These are phyloP conservation scores for Grosmannia huntii DNA, from an alignment of 2,329 filamentous ascomycete species.

Conservation along the genomic window DNA sequence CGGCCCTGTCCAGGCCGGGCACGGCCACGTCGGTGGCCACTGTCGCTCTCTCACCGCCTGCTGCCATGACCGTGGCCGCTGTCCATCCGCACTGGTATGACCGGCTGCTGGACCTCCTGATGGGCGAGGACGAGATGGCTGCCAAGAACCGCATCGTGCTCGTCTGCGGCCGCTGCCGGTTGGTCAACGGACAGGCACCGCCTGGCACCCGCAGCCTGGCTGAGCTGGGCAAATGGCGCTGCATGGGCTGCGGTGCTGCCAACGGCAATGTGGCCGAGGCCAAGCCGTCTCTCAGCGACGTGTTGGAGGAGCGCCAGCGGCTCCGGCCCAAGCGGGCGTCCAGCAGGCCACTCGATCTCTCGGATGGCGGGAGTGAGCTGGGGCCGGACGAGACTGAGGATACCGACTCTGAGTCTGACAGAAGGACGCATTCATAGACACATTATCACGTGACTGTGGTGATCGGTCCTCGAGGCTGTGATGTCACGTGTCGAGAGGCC, in stretches of 20 bases:
- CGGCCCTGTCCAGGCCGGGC: background rate
- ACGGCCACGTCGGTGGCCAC: background rate
- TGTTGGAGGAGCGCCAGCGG: slow-evolving; percentile 26
- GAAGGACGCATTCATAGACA: background rate
- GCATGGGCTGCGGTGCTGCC: slow-evolving; percentile 66
- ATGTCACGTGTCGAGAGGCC: too few species aligned
- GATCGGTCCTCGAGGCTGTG: too few species aligned
- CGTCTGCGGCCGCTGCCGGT: slow-evolving; percentile 67
- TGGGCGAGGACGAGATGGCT: slow-evolving; percentile 89
- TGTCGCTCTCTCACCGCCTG: background rate
- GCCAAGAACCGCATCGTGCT: slow-evolving; percentile 83
- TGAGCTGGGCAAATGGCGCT: slow-evolving; percentile 79
- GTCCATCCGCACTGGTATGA: slow-evolving; percentile 70
- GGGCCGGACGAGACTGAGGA: background rate
- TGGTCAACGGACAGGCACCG: slow-evolving; percentile 93
- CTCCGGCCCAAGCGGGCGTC: background rate
- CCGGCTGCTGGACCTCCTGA: slow-evolving; percentile 75
- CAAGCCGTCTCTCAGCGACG: slow-evolving; percentile 56
- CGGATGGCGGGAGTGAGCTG: background rate
- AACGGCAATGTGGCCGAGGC: slow-evolving; percentile 77
- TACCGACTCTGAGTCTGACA: background rate
- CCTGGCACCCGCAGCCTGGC: slow-evolving; percentile 66
- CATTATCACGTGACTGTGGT: too few species aligned
- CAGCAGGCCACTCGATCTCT: background rate
- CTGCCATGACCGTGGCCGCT: background rate